phyloP scores from a whole-genome alignment of 192 early-diverging fungal species.

The Umbelopsis sp. region DNA sequence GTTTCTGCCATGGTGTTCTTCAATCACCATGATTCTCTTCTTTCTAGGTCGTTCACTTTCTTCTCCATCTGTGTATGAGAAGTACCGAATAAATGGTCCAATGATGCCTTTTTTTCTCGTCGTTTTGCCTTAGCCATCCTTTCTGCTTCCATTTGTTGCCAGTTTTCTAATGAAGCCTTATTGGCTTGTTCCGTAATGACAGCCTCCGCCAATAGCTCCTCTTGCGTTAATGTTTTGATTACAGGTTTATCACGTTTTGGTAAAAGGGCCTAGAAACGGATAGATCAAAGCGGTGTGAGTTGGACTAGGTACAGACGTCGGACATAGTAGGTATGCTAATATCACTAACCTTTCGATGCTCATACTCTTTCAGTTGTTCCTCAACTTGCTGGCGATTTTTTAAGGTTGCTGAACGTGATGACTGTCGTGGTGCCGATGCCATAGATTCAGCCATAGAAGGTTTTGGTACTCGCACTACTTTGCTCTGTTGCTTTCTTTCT shows the following conservation, averaged over 20 bases:
- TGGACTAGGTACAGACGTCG: background rate
- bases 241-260: constrained; percentile 47
- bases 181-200: constrained; percentile 55
- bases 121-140: constrained; percentile 42
- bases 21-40: constrained; percentile 28
- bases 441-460: constrained; percentile 21
- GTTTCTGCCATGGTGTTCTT: constrained; percentile 1
- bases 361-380: constrained; percentile 47
- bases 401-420: constrained; percentile 50
- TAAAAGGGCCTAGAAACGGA: constrained; percentile 31
- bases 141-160: constrained; percentile 52
- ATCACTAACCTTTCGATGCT: constrained; percentile 29
- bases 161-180: constrained; percentile 47
- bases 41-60: constrained; percentile 36
- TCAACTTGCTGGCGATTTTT: constrained; percentile 51
- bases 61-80: constrained; percentile 48
- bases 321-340: background rate
- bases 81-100: constrained; percentile 48
- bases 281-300: background rate
- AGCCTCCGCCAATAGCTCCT: constrained; percentile 55
- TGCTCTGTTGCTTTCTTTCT: background rate
- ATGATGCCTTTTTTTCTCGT: constrained; percentile 36
- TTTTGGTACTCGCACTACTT: background rate
- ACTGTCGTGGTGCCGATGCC: constrained; percentile 44
- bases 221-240: constrained; percentile 47